These are phyloP conservation scores for Omphalea diandra DNA, from an alignment of 441 rosid species.

Conservation along the genomic window DNA sequence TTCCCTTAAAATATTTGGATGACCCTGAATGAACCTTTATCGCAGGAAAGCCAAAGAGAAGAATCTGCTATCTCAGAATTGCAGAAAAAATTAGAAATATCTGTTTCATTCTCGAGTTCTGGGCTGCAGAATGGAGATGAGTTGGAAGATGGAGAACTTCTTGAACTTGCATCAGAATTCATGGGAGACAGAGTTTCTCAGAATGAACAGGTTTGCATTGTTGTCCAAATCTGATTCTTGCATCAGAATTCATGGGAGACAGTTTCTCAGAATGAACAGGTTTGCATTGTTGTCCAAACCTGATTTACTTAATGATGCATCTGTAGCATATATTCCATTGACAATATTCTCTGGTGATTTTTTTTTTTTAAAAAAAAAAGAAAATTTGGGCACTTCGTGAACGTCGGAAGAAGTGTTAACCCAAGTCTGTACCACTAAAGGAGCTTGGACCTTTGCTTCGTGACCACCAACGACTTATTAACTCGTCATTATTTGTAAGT, in stretches of 20 bases:
- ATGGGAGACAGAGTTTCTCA: conserved; percentile 44
- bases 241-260: too few species aligned
- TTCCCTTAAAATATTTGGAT: conserved; percentile 11
- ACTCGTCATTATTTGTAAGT: conserved; percentile 59
- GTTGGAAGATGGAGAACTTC: conserved; percentile 71
- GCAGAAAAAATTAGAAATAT: conserved; percentile 63
- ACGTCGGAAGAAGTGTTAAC: conserved; percentile 68
- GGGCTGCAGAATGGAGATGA: conserved; percentile 58
- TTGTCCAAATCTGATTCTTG: too few species aligned
- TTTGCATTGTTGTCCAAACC: conserved; percentile 30
- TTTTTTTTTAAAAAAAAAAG: conserved; percentile 37
- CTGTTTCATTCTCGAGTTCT: conserved; percentile 42
- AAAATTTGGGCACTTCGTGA: conserved; percentile 67
- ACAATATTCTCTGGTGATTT: conserved; percentile 22
- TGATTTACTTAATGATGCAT: conserved; percentile 17
- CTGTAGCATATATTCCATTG: conserved; percentile 20
- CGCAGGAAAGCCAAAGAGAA: conserved; percentile 60
- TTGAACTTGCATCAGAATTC: conserved; percentile 64
- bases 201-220: conserved; percentile 50
- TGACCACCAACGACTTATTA: conserved; percentile 80
- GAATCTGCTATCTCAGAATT: conserved; percentile 51
- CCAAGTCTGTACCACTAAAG: conserved; percentile 55
- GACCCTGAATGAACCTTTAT: conserved; percentile 14
- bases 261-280: too few species aligned
- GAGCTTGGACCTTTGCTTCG: conserved; percentile 87